Conservation (phyloP, 2,329 filamentous ascomycete species). For the Ascochyta clinopodiicola region DNA sequence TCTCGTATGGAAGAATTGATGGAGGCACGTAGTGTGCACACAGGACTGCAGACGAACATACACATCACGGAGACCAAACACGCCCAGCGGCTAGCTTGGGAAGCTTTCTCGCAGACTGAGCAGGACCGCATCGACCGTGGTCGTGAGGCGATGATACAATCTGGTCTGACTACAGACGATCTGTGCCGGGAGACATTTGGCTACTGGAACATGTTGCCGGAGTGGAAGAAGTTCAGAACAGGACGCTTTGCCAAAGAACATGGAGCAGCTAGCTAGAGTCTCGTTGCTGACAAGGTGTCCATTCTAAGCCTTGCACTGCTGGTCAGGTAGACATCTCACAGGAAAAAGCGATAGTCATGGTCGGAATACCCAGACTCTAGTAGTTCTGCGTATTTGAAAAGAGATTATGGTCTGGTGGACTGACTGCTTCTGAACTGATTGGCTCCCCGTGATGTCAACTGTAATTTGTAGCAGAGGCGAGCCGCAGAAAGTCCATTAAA, state of each 20-base stretch:
- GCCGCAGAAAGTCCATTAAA: too few relatives aligned
- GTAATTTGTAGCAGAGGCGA: too few relatives aligned
- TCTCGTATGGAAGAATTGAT: not conserved
- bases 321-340: not conserved
- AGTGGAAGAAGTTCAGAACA: slow-evolving; percentile 30
- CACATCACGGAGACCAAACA: slow-evolving; percentile 16
- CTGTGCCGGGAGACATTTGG: slow-evolving; percentile 19
- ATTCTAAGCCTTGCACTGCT: not conserved
- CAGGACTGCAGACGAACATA: slow-evolving; percentile 19
- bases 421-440: too few relatives aligned
- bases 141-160: slow-evolving; percentile 27
- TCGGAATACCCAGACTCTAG: too few relatives aligned
- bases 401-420: too few relatives aligned
- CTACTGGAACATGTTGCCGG: slow-evolving; percentile 23
- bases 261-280: not conserved
- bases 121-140: slow-evolving; percentile 9
- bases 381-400: too few relatives aligned
- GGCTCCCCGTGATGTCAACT: too few relatives aligned
- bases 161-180: slow-evolving; percentile 18
- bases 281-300: not conserved
- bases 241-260: slow-evolving; percentile 18
- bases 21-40: not conserved
- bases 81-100: slow-evolving; percentile 24
- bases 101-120: slow-evolving; percentile 22
- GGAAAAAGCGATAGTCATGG: not conserved